These are phyloP conservation scores for Ceratocystis lukuohia DNA, from an alignment of 2,329 filamentous ascomycete genomes.

Conservation along the genomic window DNA sequence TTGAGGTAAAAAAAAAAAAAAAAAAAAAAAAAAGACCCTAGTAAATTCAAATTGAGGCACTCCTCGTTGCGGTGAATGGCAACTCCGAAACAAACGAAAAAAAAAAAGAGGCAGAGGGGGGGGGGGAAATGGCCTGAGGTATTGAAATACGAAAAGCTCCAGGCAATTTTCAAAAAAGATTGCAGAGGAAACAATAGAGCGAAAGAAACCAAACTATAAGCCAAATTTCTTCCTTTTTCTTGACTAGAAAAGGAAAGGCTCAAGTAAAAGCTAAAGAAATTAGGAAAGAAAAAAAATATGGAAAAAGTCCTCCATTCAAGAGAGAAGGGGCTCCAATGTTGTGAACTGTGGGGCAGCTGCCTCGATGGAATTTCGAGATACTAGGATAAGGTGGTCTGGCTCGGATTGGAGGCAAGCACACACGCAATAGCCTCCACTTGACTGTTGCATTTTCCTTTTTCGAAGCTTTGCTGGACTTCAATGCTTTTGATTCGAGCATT, in stretches of 20 bases:
- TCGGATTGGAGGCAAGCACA: neutral
- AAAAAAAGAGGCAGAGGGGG: rapidly evolving
- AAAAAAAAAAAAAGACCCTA: neutral
- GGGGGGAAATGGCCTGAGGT: neutral
- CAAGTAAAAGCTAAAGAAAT: no score
- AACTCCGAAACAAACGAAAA: neutral
- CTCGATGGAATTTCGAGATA: neutral
- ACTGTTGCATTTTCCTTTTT: neutral
- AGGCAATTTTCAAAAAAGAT: neutral
- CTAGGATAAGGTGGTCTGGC: neutral
- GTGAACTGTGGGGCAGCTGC: neutral
- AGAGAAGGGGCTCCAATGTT: neutral
- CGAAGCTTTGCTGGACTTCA: neutral
- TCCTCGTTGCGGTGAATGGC: conserved; percentile 1
- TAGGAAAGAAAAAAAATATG: neutral
- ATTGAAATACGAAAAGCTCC: neutral
- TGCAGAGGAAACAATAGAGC: neutral
- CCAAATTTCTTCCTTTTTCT: no score
- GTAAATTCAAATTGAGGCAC: conserved; percentile 7
- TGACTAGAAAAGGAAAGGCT: no score
- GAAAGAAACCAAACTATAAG: neutral
- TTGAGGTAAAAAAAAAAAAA: neutral
- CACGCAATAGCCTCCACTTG: neutral
- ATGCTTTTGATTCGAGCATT: neutral
- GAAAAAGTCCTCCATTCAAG: neutral